These are phyloP conservation scores for Aspergillus spinulosporus DNA, from an alignment of 2,329 filamentous ascomycete genomes.

Conservation along the genomic window DNA sequence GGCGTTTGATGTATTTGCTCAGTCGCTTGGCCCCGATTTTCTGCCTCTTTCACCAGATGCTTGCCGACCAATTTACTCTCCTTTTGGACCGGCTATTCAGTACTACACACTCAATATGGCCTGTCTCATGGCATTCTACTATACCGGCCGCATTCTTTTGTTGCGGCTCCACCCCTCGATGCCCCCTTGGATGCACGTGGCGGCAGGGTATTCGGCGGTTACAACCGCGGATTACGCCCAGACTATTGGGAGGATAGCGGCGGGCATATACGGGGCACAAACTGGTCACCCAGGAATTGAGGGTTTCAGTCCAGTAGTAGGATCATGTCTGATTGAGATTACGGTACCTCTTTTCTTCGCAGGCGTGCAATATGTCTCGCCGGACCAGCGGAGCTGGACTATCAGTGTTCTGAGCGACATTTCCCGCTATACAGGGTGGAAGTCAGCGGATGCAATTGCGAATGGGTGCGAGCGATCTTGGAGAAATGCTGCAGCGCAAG, in stretches of 20 bases:
- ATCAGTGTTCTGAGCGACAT: constrained; percentile 73
- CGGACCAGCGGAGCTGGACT: constrained; percentile 73
- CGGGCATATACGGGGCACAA: constrained; percentile 60
- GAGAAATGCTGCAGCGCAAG: constrained; percentile 71
- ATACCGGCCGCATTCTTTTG: constrained; percentile 81
- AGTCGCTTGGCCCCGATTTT: constrained; percentile 71
- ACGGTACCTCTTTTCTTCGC: constrained; percentile 84
- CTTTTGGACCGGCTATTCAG: constrained; percentile 78
- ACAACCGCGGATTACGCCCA: constrained; percentile 71
- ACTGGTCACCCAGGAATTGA: constrained; percentile 35
- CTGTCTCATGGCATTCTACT: constrained; percentile 82
- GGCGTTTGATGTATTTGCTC: constrained; percentile 48
- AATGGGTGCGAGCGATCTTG: constrained; percentile 82
- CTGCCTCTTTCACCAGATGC: constrained; percentile 71
- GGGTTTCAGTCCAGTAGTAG: constrained; percentile 73
- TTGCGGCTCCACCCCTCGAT: constrained; percentile 81
- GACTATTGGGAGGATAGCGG: constrained; percentile 76
- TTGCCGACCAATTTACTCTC: constrained; percentile 61
- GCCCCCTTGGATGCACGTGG: constrained; percentile 87
- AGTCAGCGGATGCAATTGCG: constrained; percentile 77
- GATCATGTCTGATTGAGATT: constrained; percentile 78
- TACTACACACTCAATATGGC: constrained; percentile 88
- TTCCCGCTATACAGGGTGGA: constrained; percentile 80
- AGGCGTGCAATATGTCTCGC: constrained; percentile 73
- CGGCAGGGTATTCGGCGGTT: constrained; percentile 72